A percentile compares a stretch with the other conserved stretches of the same genome.
Evolutionary conservation across 306 rosid genomes (phyloP).

Genomic region (Dryas alaskensis): DNA sequence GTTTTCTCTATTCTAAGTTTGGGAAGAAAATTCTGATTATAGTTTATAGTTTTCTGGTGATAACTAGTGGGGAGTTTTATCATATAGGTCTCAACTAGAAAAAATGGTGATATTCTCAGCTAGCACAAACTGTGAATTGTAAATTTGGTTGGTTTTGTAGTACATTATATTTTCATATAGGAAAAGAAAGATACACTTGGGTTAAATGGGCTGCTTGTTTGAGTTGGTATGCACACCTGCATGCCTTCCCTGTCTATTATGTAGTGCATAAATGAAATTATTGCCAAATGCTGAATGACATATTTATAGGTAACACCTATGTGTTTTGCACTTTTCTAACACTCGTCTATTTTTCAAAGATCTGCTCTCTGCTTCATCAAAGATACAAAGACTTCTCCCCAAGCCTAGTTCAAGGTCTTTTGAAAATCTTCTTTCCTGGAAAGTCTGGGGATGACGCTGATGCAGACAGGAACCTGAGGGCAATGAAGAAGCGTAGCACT

Average conservation of each 20-base stretch:
- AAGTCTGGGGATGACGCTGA: slow-evolving; percentile 82
- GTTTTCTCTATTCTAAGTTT: no score
- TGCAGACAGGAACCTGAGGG: slow-evolving; percentile 77
- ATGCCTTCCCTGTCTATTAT: not conserved
- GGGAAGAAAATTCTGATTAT: not conserved
- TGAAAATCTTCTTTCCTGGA: slow-evolving; percentile 88
- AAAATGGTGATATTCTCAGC: not conserved
- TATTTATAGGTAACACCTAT: no score
- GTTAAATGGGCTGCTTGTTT: not conserved
- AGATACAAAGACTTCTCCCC: slow-evolving; percentile 96
- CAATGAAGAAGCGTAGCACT: slow-evolving; percentile 96
- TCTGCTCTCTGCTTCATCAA: slow-evolving; percentile 97
- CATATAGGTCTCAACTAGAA: not conserved
- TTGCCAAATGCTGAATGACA: not conserved
- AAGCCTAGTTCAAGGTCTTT: slow-evolving; percentile 85
- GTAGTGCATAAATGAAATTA: not conserved
- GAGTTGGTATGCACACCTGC: not conserved
- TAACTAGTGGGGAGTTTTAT: not conserved
- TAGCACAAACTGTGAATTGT: not conserved
- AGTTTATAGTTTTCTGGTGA: not conserved
- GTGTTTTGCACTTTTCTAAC: slow-evolving; percentile 14
- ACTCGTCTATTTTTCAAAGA: slow-evolving; percentile 41
- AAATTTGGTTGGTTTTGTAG: not conserved
- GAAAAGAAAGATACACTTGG: not conserved
- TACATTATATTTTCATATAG: not conserved